Evolutionary conservation across 768 basidiomycete genomes (phyloP).

Genomic region (Phanerochaete carnosa): DNA sequence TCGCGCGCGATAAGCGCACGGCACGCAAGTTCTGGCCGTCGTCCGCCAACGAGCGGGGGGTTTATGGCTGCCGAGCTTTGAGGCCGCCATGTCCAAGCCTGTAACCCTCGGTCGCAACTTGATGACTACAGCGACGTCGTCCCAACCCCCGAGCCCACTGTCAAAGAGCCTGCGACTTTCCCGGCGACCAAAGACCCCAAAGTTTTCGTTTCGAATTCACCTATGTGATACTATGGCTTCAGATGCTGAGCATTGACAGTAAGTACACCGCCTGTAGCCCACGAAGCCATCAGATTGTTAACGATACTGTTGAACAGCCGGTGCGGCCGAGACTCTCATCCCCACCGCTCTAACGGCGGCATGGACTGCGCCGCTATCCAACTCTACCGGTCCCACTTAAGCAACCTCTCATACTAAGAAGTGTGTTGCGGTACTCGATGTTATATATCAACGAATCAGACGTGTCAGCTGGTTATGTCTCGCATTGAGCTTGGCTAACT

Average conservation of each 20-base stretch:
- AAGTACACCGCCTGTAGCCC: background rate
- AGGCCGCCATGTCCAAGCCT: conserved; percentile 24
- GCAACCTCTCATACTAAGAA: too few relatives aligned
- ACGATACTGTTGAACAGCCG: background rate
- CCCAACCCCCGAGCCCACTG: conserved; percentile 19
- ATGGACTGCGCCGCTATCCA: conserved; percentile 9
- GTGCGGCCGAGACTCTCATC: conserved; percentile 10
- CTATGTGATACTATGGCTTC: background rate
- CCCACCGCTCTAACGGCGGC: conserved; percentile 11
- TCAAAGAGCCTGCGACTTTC: conserved; percentile 10
- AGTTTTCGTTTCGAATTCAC: conserved; percentile 6
- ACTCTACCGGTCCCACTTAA: conserved; percentile 6
- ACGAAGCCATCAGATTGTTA: background rate
- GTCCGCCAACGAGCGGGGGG: conserved; percentile 27
- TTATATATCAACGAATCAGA: too few relatives aligned
- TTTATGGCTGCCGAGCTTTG: conserved; percentile 16
- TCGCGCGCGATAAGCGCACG: conserved; percentile 36
- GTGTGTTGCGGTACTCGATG: too few relatives aligned
- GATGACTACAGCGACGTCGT: conserved; percentile 26
- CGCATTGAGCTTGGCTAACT: too few relatives aligned
- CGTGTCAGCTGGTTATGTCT: too few relatives aligned
- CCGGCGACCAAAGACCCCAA: conserved; percentile 2
- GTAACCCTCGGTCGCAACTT: conserved; percentile 21
- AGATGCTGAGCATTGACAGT: conserved; percentile 7
- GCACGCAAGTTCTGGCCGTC: conserved; percentile 45